Conservation (phyloP, 768 basidiomycete genomes). For the Rhizopogon vinicolor region DNA sequence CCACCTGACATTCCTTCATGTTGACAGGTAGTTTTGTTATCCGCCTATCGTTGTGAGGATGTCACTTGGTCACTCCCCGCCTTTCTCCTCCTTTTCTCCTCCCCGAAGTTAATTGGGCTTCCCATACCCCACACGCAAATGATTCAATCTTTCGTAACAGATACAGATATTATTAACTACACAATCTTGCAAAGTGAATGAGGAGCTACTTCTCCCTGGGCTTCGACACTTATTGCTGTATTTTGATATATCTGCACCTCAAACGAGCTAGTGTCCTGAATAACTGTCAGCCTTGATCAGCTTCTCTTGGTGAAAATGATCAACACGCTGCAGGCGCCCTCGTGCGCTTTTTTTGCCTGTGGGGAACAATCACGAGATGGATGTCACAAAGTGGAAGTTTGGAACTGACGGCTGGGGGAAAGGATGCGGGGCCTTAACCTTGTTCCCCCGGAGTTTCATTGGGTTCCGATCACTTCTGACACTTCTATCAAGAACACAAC, state of each 20-base stretch:
- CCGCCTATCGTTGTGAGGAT: not conserved
- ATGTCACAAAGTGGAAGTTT: not conserved
- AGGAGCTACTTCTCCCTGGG: too few relatives aligned
- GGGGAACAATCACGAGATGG: not conserved
- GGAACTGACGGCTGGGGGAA: not conserved
- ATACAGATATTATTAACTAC: not conserved
- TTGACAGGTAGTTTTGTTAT: slow-evolving; percentile 6
- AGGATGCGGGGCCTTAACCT: not conserved
- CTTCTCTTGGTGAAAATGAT: not conserved
- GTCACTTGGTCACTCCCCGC: not conserved
- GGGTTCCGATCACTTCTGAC: not conserved
- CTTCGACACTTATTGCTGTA: not conserved
- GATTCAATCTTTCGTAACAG: not conserved
- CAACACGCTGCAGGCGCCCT: not conserved
- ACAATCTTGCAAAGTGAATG: not conserved
- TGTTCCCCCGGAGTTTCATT: not conserved
- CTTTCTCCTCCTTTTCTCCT: slow-evolving; percentile 5
- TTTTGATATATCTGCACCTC: not conserved
- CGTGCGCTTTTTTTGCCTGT: not conserved
- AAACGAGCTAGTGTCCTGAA: not conserved
- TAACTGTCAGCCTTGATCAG: not conserved
- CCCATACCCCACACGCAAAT: not conserved
- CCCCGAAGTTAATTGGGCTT: slow-evolving; percentile 5
- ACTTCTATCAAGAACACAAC: not conserved
- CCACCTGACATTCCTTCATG: not conserved